Evolutionary conservation across 257 asterid genomes (phyloP).

Genomic region (Orobanche coerulescens): DNA sequence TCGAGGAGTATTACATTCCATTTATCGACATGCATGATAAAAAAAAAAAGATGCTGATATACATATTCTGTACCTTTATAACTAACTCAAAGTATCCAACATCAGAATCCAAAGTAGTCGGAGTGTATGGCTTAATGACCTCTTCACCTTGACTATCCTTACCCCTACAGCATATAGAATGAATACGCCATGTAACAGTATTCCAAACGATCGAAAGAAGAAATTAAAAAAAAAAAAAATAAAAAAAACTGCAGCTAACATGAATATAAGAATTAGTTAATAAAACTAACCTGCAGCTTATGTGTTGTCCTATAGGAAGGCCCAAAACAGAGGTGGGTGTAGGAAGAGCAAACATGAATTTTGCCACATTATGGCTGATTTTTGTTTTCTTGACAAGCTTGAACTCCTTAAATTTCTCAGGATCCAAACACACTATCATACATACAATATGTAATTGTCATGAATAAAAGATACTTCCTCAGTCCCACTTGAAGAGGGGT

Average conservation of each 20-base stretch:
- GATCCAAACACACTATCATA: constrained; percentile 64
- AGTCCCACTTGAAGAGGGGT: too few species aligned
- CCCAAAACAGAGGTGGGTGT: constrained; percentile 87
- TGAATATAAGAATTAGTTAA: not conserved
- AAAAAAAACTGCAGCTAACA: too few species aligned
- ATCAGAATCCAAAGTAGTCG: constrained; percentile 96
- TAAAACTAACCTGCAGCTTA: constrained; percentile 75
- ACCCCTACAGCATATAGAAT: constrained; percentile 52
- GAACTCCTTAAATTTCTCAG: constrained; percentile 74
- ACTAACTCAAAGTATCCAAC: constrained; percentile 88
- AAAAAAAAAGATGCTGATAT: not conserved
- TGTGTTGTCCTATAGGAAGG: constrained; percentile 95
- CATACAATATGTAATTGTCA: constrained; percentile 17
- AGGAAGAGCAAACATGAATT: constrained; percentile 82
- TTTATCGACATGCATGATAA: not conserved
- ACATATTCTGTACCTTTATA: constrained; percentile 59
- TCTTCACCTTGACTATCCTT: constrained; percentile 95
- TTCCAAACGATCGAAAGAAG: not conserved
- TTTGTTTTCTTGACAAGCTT: constrained; percentile 85
- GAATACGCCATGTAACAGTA: not conserved
- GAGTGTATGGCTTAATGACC: constrained; percentile 93
- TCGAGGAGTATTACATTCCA: not conserved
- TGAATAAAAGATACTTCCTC: too few species aligned
- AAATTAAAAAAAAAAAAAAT: not conserved
- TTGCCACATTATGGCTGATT: constrained; percentile 92